Evolutionary conservation across 345 rosid species (phyloP).

Genomic region (Angophora floribunda): DNA sequence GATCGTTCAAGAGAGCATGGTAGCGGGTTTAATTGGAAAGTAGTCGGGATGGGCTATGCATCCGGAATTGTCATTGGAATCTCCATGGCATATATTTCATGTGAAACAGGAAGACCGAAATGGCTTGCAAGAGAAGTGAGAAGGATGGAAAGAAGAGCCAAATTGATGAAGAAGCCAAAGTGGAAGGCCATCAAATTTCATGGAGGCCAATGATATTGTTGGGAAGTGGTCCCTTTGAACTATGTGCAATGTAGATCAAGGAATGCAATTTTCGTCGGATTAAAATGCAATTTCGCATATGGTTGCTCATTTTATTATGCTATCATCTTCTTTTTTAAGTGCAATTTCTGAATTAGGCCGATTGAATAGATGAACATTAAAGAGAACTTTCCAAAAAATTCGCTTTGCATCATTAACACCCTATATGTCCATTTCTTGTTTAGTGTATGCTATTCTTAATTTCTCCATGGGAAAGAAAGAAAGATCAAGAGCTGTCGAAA

Average conservation of each 20-base stretch:
- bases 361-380: neutral
- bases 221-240: neutral
- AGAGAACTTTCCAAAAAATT: neutral
- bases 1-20: neutral
- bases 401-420: neutral
- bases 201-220: accelerated
- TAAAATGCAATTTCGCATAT: neutral
- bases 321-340: neutral
- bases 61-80: neutral
- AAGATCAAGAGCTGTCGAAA: neutral
- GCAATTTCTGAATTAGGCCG: accelerated
- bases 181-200: neutral
- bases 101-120: neutral
- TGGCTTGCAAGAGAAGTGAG: accelerated
- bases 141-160: neutral
- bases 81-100: neutral
- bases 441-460: neutral
- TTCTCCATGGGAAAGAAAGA: neutral
- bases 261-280: neutral
- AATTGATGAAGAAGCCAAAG: neutral
- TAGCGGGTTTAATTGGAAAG: neutral
- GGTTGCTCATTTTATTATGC: accelerated
- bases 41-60: neutral
- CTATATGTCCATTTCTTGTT: neutral
- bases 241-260: neutral